Evolutionary conservation across 1,284 basidiomycete genomes (phyloP), one percentile per base, ranked within the genome.

Genomic region (Ceratobasidium sp.): DNA sequence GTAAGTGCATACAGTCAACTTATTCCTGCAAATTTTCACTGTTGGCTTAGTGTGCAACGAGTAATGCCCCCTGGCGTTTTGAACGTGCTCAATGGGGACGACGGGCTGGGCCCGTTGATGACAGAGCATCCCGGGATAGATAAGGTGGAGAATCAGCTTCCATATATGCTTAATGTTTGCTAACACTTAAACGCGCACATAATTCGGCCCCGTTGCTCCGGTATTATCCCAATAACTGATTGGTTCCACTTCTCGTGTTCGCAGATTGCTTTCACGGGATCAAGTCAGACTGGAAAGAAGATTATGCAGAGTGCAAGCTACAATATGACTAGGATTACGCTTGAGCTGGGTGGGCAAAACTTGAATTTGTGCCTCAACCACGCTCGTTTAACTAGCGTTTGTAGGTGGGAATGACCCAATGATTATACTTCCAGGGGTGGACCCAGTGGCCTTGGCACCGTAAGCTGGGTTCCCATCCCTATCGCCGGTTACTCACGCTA

Each of bases 1-100:
- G 78, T 82, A 87, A 76, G 82, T 86, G 83, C 69, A 74, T 51
- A 77, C 28, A 60, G 33, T 17, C 49, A 49, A n/a, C 20, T 31
- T 33, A 49, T n/a, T 47, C 10, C 4, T 11, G 28, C 45, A 8
- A 33, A 47, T 49, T n/a, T 58, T 60, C 54, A 39, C 28, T 10
- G 31, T 26, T 33, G 15, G 28, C 20, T 15, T n/a, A 73, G 60
- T 26, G 28, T 63, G 1, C 71, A 78, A 42, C 63, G 79, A 77
- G 95, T 95, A 33, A 94, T 96, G 83, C 97, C 97, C 1, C 90
- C 94, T 8, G 96, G 97, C 77, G 96, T 97, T 23, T 82, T 98
- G 80, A 98, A 98, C 85, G 93, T 93, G 35, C 87, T 96, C n/a
- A 90, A 92, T 6, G 96, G 96, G 45, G 88, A 93, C 76, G 97